Conservation (phyloP, 2,329 filamentous ascomycete species). For the Hawksworthiomyces lignivorus region DNA sequence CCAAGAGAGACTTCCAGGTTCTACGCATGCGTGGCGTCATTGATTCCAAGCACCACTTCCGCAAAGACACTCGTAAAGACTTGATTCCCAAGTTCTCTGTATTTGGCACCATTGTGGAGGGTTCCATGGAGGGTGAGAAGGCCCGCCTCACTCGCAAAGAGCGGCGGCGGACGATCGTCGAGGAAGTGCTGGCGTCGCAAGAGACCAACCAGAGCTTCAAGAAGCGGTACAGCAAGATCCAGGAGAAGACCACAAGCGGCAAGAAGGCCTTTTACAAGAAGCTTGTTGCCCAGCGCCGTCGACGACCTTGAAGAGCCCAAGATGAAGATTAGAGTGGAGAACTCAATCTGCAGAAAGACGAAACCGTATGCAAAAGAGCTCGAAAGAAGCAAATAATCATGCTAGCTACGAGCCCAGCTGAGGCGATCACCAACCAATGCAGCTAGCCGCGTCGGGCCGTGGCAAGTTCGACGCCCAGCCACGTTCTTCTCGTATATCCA, state of each 20-base stretch:
- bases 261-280: constrained; percentile 87
- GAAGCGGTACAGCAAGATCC: constrained; percentile 80
- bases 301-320: constrained; percentile 12
- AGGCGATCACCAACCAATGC: too few relatives aligned
- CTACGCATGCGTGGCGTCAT: constrained; percentile 83
- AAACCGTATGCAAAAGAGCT: too few relatives aligned
- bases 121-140: constrained; percentile 80
- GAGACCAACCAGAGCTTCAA: constrained; percentile 65
- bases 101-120: constrained; percentile 80
- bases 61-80: constrained; percentile 69
- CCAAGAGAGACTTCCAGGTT: constrained; percentile 78
- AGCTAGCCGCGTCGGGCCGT: constrained; percentile 2
- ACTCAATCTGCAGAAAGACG: too few relatives aligned
- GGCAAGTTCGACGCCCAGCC: not conserved
- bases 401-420: too few relatives aligned
- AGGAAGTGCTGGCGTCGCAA: constrained; percentile 70
- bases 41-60: constrained; percentile 85
- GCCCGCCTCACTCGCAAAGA: constrained; percentile 78
- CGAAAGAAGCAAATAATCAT: too few relatives aligned
- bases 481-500: not conserved
- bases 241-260: constrained; percentile 73
- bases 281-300: constrained; percentile 43
- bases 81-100: constrained; percentile 76
- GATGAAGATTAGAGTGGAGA: too few relatives aligned
- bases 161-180: constrained; percentile 76